These are phyloP conservation scores for Amanita muscaria DNA, from an alignment of 768 basidiomycete species.

Conservation along the genomic window DNA sequence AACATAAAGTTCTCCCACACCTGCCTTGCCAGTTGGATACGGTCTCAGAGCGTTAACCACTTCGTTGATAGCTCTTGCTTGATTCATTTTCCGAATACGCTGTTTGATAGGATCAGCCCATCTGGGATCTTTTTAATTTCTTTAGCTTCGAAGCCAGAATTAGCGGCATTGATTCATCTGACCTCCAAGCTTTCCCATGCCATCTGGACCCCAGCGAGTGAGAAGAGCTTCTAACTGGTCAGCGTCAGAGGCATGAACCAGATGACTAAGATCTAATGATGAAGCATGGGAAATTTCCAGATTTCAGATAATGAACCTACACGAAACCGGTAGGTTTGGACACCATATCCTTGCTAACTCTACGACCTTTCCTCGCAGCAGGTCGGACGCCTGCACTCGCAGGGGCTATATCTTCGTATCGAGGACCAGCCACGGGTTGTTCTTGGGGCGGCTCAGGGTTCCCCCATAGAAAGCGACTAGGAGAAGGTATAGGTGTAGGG, in stretches of 20 bases:
- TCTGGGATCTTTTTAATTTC: slow-evolving; percentile 56
- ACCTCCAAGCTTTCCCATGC: slow-evolving; percentile 85
- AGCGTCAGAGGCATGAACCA: slow-evolving; percentile 86
- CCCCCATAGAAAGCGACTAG: slow-evolving; percentile 57
- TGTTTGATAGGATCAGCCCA: slow-evolving; percentile 89
- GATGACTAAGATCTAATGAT: slow-evolving; percentile 48
- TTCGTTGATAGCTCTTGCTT: slow-evolving; percentile 68
- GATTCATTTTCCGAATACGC: slow-evolving; percentile 55
- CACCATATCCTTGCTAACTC: slow-evolving; percentile 85
- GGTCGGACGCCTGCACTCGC: slow-evolving; percentile 23
- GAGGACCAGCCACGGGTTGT: slow-evolving; percentile 50
- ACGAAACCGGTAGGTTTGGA: slow-evolving; percentile 75
- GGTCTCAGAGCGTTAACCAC: slow-evolving; percentile 65
- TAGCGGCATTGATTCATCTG: slow-evolving; percentile 19
- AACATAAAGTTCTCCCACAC: slow-evolving; percentile 55
- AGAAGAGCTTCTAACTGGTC: slow-evolving; percentile 84
- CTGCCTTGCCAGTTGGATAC: slow-evolving; percentile 33
- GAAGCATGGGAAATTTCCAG: neutral
- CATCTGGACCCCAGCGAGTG: slow-evolving; percentile 82
- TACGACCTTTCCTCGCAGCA: slow-evolving; percentile 45
- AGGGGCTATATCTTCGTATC: slow-evolving; percentile 50
- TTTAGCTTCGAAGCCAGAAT: slow-evolving; percentile 8
- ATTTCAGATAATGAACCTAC: slow-evolving; percentile 38
- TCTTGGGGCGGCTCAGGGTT: slow-evolving; percentile 27
- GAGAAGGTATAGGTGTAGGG: slow-evolving; percentile 60